Base-by-base conservation (phyloP, 169 alveolate genomes). In the Miamiensis avidus region DNA sequence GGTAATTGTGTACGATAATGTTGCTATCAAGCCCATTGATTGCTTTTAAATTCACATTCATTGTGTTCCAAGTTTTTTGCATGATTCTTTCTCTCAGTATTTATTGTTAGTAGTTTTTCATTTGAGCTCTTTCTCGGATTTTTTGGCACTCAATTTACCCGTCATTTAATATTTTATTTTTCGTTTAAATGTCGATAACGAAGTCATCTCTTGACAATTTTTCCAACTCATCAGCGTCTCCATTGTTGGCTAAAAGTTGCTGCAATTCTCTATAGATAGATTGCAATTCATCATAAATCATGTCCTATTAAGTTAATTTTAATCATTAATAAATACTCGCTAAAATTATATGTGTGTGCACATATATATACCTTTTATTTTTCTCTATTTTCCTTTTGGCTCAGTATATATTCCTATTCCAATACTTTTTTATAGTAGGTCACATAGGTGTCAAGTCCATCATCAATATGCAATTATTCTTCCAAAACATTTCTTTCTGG, bases 171-270 rank as follows among this genome's bases (percentile, higher is more conserved):
- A 94, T 92, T 84, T 91, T 85, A 49, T 94, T 94, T 29, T 89
- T 86, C 81, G 89, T 89, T 84, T 88, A 91, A 30, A 94, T 85
- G 82, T 96, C 97, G 34, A 96, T 91, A 72, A 96, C 97, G 87
- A 96, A 94, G 65, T 96, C 98, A 75, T 94, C 95, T 88, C 97
- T 91, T 82, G 92, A 91, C 29, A 96, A 89, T 84, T 87, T 92
- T 82, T 96, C 98, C 65, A 94, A 94, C 30, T 94, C 96, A 73
- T 94, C 94, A 69, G 93, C 95, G 77, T 93, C 88, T n/a, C 91
- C 93, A 88, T 96, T 96, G 29, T 91, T 94, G 29, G 91, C 91
- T 34, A 96, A 85, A 32, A 96, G 86, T 33, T 89, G 91, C 25
- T 83, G 65, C 74, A 94, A 93, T 82, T 94, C 93, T n/a, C 84